Base-by-base conservation (phyloP, 73 alveolate species). In the Paramecium sonneborni region DNA sequence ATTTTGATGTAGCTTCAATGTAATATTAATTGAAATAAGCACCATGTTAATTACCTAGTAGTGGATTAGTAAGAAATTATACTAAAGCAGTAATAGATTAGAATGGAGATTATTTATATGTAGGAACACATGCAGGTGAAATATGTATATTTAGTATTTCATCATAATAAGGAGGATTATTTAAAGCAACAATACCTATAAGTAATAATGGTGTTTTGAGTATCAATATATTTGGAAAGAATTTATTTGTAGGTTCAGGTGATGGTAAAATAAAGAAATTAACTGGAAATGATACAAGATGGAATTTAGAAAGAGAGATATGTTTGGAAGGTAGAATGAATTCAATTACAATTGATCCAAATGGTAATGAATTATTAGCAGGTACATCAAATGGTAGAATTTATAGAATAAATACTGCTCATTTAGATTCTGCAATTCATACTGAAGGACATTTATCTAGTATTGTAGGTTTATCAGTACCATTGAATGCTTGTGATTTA, bases 71-170 rank as follows among this genome's bases (percentile, higher is more conserved):
- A 12, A 88, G 99, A 85, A 95, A 92, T 92, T 97, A 96, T 84
- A 96, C 99, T 15, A 94, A 95, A 57, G 95, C 95, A 11, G 91
- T 87, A 43, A 91, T 94, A 84, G 97, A 94, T 67, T 57, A 32
- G 74, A 94, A 93, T 48, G 97, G 97, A 79, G 97, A 96, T 85
- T 85, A 90, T 57, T 74, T 97, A 52, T 88, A 93, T 79, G 94
- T 95, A 34, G 99, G 99, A 18, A 96, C 98, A 5, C 91, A 87
- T 84, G 98, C 97, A 5, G 99, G 99, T 5, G 99, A 97, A 95
- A 92, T 72, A 14, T 72, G 86, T 34, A 72, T 72, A 32, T 72
- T 72, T 20, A 35, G 57, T 11, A 35, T 72, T 11, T 72, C 86
- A 3, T 72, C 86, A 34, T 62, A 62, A 62, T 72, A 72, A 72